Conservation (phyloP, 345 rosid species). For the Hirschfeldia incana region DNA sequence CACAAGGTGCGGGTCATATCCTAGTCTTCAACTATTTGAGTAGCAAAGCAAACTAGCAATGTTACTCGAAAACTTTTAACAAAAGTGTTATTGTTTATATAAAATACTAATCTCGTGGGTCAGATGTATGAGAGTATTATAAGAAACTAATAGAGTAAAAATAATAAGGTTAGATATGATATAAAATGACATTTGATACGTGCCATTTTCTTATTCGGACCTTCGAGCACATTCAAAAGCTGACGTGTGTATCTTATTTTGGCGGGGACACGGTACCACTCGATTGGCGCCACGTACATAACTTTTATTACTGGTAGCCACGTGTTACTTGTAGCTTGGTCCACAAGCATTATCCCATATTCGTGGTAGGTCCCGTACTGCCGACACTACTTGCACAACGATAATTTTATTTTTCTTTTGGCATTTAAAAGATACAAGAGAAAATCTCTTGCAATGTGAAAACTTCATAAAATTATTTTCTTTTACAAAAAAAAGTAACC, state of each 20-base stretch:
- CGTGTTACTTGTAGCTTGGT: constrained; percentile 19
- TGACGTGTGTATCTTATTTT: constrained; percentile 20
- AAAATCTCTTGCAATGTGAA: neutral
- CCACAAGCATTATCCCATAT: constrained; percentile 18
- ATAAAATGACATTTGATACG: constrained; percentile 8
- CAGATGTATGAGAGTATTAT: neutral
- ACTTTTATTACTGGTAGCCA: neutral
- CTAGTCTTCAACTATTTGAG: neutral
- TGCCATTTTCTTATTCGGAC: constrained; percentile 14
- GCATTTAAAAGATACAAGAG: neutral
- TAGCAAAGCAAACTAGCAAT: neutral
- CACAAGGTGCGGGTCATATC: too few species aligned
- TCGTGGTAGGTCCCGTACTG: constrained; percentile 28
- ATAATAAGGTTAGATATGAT: neutral
- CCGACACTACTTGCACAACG: constrained; percentile 31
- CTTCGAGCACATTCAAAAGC: constrained; percentile 26
- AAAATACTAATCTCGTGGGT: neutral
- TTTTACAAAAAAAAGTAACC: neutral
- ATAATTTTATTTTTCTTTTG: neutral
- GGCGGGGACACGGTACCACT: constrained; percentile 25
- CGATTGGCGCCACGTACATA: constrained; percentile 8
- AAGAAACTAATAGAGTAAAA: neutral
- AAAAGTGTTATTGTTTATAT: too few species aligned
- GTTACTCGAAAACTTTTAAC: neutral
- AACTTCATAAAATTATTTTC: neutral